Base-by-base conservation (phyloP, 2,329 filamentous ascomycete genomes). In the Botryotinia calthae region DNA sequence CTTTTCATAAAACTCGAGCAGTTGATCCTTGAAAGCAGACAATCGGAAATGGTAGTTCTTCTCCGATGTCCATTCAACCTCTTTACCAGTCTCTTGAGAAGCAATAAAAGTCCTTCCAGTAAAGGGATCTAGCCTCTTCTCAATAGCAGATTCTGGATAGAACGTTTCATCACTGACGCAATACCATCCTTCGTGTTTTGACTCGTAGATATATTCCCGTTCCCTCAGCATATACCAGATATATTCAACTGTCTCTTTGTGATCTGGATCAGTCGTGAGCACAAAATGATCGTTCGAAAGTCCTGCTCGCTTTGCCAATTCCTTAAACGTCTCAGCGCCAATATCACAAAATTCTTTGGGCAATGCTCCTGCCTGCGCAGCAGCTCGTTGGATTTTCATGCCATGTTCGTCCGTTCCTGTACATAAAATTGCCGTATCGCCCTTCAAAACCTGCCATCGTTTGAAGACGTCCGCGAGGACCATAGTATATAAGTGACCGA, bases 371-470 rank as follows among this genome's bases (percentile, higher is more conserved):
- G 92, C 89, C 77, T 89, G 88, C 10, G 87, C 85, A 1, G 96
- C 93, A 0, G 95, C 95, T 81, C 91, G 91, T 82, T 99, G 96
- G 34, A 98, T 92, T 86, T 99, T 99, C 88, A 98, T 92, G 61
- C 96, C 96, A 84, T 99, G 95, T 82, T 99, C 96, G 81, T 99
- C 96, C 51, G 95, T 98, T 73, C 96, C 96, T 1, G 96, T 99
- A 78, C 92, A 91, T 22, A 99, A 85, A 75, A 93, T 86, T 5
- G 95, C 91, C 65, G 86, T 84, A 44, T 89, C 84, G 54, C 93
- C 93, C 74, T 91, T 89, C 69, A 99, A 86, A 46, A 89, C 84
- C 80, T 97, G 89, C 94, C 94, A 99, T 83, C 96, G 88, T 83
- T 98, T 99, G 77, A 97, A 84, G 70, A 97, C 91, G 82, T 99